Evolutionary conservation across 2,329 filamentous ascomycete genomes (phyloP), one percentile per base, ranked within the genome.

Genomic region (Pseudocercospora macadamiae): DNA sequence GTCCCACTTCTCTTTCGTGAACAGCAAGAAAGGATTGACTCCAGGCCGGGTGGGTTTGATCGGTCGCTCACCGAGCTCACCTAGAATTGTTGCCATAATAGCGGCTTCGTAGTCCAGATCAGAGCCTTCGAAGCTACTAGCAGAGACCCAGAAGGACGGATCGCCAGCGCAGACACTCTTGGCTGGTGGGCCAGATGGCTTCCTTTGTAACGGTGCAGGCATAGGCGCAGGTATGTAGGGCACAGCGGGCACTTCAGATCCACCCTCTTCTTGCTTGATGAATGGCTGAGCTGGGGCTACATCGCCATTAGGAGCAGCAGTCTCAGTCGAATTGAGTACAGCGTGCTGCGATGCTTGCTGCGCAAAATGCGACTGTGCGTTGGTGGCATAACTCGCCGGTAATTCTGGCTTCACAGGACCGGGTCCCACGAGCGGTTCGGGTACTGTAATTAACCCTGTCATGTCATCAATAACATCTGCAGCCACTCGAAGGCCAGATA

Each of bases 401-500:
- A 37, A 37, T 19, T 69, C 69, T 19, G 63, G 75, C 75, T 88
- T 86, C 63, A 68, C 51, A 8, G 65, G 32, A 6, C 58, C 56
- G 6, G 87, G 80, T 59, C 86, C 82, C 16, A 97, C 84, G 2
- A 99, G 81, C 1, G 92, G 92, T 3, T 80, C 81, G 0, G 89
- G 89, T 9, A 96, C 79, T 44, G 88, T 78, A 59, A 99, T 91
- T 0, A 91, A 88, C 1, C 95, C 95, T 28, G 95, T 80, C 72
- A 97, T 84, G 2, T 85, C 80, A 55, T 93, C 88, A 34, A 96
- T 80, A 2, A 99, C 84, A 70, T 97, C 93, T 2, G 90, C 88
- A 9, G 95, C 95, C 3, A 89, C 95, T 51, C 95, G 88, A 4
- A 99, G 81, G 2, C 95, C 96, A 1, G 95, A 97, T 3, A 99